Evolutionary conservation across 2,329 filamentous ascomycete genomes (phyloP).

Genomic region (Apiospora koreana): DNA sequence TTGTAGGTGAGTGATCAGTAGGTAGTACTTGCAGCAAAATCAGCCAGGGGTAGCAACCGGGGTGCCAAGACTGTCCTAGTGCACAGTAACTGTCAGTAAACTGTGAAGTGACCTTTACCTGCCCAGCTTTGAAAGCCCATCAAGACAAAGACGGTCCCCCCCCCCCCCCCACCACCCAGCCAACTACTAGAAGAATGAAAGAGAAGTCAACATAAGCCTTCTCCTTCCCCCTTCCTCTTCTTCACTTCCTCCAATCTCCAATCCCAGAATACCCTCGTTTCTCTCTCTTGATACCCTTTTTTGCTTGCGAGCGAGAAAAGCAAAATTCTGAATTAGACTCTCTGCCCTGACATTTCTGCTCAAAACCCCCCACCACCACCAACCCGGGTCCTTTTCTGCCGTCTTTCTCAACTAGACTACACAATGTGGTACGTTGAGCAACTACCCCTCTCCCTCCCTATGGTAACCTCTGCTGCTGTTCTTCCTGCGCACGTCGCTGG

Average conservation of each 20-base stretch:
- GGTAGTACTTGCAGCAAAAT: not conserved
- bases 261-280: constrained; percentile 5
- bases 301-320: constrained; percentile 9
- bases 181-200: constrained; percentile 6
- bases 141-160: not conserved
- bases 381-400: constrained; percentile 1
- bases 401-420: constrained; percentile 14
- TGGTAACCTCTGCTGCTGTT: not conserved
- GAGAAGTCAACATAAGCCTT: not conserved
- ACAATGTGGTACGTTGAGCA: constrained; percentile 35
- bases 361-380: constrained; percentile 2
- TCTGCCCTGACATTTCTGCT: not conserved
- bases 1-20: not conserved
- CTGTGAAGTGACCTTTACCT: not conserved
- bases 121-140: not conserved
- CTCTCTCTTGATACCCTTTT: constrained; percentile 8
- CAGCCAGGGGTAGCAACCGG: not conserved
- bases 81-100: constrained; percentile 8
- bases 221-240: not conserved
- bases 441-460: constrained; percentile 7
- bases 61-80: constrained; percentile 7
- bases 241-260: not conserved
- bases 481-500: not conserved
- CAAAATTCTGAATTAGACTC: not conserved
- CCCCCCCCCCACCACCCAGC: not conserved